These are phyloP conservation scores for Astrothelium macrocarpum DNA, from an alignment of 495 filamentous ascomycete species.

Conservation along the genomic window DNA sequence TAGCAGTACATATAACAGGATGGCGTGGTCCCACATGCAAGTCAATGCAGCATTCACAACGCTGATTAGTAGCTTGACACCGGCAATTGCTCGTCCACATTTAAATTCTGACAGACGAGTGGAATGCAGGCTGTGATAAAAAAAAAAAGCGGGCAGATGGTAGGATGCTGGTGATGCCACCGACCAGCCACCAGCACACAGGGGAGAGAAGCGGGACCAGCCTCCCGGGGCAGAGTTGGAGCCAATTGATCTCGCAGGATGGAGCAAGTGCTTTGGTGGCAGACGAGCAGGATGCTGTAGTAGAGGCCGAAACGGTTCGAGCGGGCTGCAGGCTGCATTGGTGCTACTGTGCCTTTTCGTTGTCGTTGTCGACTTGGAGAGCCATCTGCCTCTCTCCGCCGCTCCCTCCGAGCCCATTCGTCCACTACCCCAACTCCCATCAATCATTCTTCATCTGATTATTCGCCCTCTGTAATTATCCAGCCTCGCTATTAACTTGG, in stretches of 20 bases:
- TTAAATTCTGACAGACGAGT: too few species aligned
- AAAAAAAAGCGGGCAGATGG: not conserved
- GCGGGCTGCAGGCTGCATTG: conserved; percentile 3
- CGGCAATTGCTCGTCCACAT: not conserved
- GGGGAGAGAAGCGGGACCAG: not conserved
- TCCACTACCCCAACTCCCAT: not conserved
- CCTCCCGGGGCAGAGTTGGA: not conserved
- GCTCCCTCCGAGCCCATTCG: not conserved
- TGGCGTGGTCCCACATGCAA: not conserved
- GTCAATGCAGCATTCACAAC: not conserved
- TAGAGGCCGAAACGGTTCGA: not conserved
- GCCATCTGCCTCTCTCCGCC: not conserved
- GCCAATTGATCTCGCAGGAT: not conserved
- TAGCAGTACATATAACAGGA: not conserved
- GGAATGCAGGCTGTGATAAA: not conserved
- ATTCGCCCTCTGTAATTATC: not conserved
- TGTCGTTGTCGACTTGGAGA: not conserved
- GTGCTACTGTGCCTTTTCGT: not conserved
- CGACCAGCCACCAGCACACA: conserved; percentile 3
- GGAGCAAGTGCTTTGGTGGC: not conserved
- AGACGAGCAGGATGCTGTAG: not conserved
- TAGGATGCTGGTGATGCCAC: not conserved
- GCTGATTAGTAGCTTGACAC: not conserved
- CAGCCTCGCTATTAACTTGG: not conserved
- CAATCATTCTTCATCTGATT: not conserved